Base-by-base conservation (phyloP, 768 basidiomycete genomes). In the Auricularia sp. region DNA sequence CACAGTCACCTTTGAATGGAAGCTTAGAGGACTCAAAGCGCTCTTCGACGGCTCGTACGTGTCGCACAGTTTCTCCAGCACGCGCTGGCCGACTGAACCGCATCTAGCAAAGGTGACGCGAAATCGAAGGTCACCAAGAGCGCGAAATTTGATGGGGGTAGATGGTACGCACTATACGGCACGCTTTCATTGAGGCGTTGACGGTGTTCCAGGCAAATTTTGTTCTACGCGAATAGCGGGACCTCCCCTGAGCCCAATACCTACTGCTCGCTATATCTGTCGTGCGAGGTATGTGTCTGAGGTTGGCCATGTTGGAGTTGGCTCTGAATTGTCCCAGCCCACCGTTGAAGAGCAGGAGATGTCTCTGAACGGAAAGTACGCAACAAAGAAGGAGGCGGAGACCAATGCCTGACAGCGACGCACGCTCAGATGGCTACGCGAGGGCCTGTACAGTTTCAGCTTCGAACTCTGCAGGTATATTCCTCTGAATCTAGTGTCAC, bases 191-290 rank as follows among this genome's bases (percentile, higher is more conserved):
- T 60, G 51, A 11, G 29, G n/a, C 51, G 61, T 36, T 51, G 54
- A 61, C 70, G 53, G 69, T 70, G 11, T 29, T 8, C 3, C 2
- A 76, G 74, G 63, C 68, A 92, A 84, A 86, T 92, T 56, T 73
- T 94, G 58, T 92, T 92, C 75, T 94, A 93, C 71, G 81, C 91
- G 4, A 93, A 91, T 71, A 86, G 89, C 47, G 90, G 90, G 0
- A 82, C 80, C 21, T 72, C 77, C 12, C 80, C 79, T 2, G 56
- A 59, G 56, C 23, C 56, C 29, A 59, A 59, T 23, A 59, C 82
- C 18, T 88, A 81, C 69, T 81, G 91, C 36, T 90, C 88, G 72
- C 71, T 93, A 51, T 93, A 91, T 73, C 79, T 93, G 29, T 87
- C 87, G 10, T 91, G 91, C 66, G 90, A 92, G 77, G 91, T 91